phyloP scores from a whole-genome alignment of 768 basidiomycete species.

The Dendrothele bispora region DNA sequence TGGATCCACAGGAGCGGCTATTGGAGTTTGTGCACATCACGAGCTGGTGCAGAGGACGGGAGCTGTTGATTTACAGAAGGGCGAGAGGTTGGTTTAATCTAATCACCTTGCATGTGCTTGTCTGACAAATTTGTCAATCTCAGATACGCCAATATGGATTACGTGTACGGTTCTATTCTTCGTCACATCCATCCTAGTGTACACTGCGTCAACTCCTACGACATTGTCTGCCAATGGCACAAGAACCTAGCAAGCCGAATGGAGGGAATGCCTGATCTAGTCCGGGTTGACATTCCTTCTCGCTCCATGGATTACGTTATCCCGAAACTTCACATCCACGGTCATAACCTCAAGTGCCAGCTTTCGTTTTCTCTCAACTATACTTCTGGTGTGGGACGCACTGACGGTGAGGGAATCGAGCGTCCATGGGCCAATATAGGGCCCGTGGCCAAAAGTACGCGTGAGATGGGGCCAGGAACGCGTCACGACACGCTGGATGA shows the following conservation, averaged over 20 bases:
- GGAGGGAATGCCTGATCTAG: constrained; percentile 6
- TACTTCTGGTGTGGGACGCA: constrained; percentile 31
- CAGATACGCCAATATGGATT: constrained; percentile 32
- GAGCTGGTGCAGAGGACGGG: constrained; percentile 33
- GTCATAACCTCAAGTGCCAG: constrained; percentile 19
- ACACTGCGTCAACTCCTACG: constrained; percentile 25
- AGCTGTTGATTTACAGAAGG: too few species aligned
- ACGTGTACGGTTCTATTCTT: constrained; percentile 17
- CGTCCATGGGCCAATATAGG: constrained; percentile 33
- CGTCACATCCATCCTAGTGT: constrained; percentile 2
- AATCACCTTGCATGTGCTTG: background rate
- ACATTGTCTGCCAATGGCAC: constrained; percentile 32
- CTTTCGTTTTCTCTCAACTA: constrained; percentile 15
- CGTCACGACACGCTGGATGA: constrained; percentile 34
- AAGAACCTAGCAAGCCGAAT: constrained; percentile 8
- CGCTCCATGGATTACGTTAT: constrained; percentile 14
- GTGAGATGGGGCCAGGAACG: constrained; percentile 36
- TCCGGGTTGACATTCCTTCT: background rate
- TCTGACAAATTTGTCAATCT: background rate
- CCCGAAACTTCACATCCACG: constrained; percentile 27
- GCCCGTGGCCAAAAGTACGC: constrained; percentile 28
- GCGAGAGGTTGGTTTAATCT: constrained; percentile 32
- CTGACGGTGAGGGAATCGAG: constrained; percentile 31
- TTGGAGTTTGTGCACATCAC: constrained; percentile 28
- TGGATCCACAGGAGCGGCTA: constrained; percentile 27